A percentile compares a stretch with the other conserved stretches of the same genome.
Conservation (phyloP, 257 asterid genomes). For the Solanum bukasovii region DNA sequence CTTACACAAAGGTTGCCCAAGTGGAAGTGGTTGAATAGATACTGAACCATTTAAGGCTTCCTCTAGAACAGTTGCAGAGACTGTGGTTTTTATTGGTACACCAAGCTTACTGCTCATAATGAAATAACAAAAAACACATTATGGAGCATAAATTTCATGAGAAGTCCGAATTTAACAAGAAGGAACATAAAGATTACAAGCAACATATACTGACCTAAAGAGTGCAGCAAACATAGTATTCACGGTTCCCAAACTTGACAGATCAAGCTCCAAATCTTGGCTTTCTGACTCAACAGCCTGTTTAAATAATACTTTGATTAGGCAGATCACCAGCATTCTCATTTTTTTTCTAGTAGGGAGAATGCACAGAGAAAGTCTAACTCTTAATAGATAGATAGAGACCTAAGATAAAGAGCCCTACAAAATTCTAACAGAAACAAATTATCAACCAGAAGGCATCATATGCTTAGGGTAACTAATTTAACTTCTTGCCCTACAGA, state of each 20-base stretch:
- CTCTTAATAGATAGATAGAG: not conserved
- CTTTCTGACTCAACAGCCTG: conserved; percentile 94
- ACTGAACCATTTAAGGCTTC: conserved; percentile 87
- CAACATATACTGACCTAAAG: conserved; percentile 51
- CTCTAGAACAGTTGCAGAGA: conserved; percentile 91
- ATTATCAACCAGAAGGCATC: not conserved
- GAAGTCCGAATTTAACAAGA: not conserved
- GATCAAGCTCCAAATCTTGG: conserved; percentile 94
- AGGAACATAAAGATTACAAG: conserved; percentile 2
- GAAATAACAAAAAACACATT: not conserved
- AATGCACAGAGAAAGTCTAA: not conserved
- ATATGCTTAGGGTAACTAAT: not conserved
- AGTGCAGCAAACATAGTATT: conserved; percentile 96
- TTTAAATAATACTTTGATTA: not conserved
- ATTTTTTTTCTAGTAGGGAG: not conserved
- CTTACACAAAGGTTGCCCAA: conserved; percentile 67
- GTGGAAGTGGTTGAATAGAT: conserved; percentile 50
- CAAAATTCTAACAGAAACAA: not conserved
- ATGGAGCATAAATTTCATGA: not conserved
- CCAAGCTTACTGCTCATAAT: conserved; percentile 75
- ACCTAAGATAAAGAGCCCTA: not conserved
- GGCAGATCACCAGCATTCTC: not conserved
- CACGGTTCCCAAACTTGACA: conserved; percentile 93
- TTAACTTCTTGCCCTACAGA: not conserved
- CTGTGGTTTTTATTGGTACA: conserved; percentile 91